These are phyloP conservation scores for Toxoplasma gondii DNA, from an alignment of 169 alveolate species.

Conservation along the genomic window DNA sequence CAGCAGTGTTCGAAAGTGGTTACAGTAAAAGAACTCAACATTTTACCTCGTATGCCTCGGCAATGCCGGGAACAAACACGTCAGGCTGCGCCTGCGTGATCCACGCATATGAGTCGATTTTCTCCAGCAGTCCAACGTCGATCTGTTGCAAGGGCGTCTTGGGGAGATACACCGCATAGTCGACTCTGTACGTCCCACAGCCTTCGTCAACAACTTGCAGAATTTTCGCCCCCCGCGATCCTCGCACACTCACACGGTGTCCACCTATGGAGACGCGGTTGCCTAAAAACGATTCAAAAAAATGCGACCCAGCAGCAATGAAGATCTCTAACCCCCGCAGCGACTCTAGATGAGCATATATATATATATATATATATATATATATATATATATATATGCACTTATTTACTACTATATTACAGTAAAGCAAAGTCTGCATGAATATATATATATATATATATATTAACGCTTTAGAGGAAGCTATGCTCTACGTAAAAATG, in stretches of 20 bases:
- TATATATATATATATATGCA: too few species aligned
- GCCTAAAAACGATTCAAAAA: slow-evolving; percentile 13
- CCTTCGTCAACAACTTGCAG: slow-evolving; percentile 69
- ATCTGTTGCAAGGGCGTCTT: slow-evolving; percentile 25
- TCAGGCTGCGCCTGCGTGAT: neutral
- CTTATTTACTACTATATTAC: too few species aligned
- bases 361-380: neutral
- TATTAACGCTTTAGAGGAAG: neutral
- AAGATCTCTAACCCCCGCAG: neutral
- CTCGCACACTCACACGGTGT: slow-evolving; percentile 68
- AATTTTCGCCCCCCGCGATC: slow-evolving; percentile 66
- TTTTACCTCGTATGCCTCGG: neutral
- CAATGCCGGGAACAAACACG: neutral
- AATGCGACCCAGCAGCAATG: neutral
- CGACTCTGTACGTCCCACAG: slow-evolving; percentile 69
- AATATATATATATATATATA: neutral
- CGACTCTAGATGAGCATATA: neutral
- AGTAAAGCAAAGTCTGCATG: too few species aligned
- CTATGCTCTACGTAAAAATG: neutral
- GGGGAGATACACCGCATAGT: slow-evolving; percentile 67
- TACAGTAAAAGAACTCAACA: too few species aligned
- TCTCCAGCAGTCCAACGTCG: neutral
- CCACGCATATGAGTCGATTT: neutral
- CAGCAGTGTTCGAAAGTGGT: too few species aligned
- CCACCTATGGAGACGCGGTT: slow-evolving; percentile 74